Evolutionary conservation across 192 early-diverging fungal genomes (phyloP).

Genomic region (Mortierella hygrophila): DNA sequence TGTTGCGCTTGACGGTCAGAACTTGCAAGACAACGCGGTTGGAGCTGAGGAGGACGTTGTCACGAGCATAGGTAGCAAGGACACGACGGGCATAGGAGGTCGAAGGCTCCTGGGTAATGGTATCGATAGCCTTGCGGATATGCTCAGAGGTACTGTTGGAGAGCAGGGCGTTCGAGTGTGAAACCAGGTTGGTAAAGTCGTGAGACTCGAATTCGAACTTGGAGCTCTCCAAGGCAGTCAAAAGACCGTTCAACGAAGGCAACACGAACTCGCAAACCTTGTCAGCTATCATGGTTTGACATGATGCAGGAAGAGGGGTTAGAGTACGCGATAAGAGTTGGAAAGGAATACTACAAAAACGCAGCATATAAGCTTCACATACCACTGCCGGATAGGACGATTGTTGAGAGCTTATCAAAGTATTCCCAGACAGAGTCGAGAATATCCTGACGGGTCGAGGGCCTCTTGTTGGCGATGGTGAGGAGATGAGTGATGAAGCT

Average conservation of each 20-base stretch:
- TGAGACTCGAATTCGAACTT: slow-evolving; percentile 52
- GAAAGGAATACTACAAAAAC: background rate
- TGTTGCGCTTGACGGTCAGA: slow-evolving; percentile 64
- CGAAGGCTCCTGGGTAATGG: slow-evolving; percentile 46
- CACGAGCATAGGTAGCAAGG: slow-evolving; percentile 60
- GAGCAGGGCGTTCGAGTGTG: slow-evolving; percentile 60
- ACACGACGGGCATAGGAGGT: slow-evolving; percentile 59
- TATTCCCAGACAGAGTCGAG: slow-evolving; percentile 43
- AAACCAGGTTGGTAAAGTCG: slow-evolving; percentile 60
- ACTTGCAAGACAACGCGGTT: slow-evolving; percentile 66
- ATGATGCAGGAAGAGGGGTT: background rate
- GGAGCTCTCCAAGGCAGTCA: slow-evolving; percentile 63
- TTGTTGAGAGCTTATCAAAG: slow-evolving; percentile 34
- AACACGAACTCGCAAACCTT: slow-evolving; percentile 65
- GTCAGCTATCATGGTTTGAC: slow-evolving; percentile 24
- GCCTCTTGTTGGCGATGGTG: slow-evolving; percentile 41
- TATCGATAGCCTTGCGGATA: slow-evolving; percentile 58
- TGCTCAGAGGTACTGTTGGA: slow-evolving; percentile 59
- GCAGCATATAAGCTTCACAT: background rate
- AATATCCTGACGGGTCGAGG: slow-evolving; percentile 43
- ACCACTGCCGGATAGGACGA: slow-evolving; percentile 40
- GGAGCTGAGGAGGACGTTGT: slow-evolving; percentile 60
- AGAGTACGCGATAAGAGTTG: background rate
- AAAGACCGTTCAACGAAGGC: slow-evolving; percentile 69
- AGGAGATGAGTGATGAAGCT: slow-evolving; percentile 45